A percentile compares a stretch with the other conserved stretches of the same genome.
Evolutionary conservation across 2,329 filamentous ascomycete genomes (phyloP).

Genomic region (Escovopsis sp.): DNA sequence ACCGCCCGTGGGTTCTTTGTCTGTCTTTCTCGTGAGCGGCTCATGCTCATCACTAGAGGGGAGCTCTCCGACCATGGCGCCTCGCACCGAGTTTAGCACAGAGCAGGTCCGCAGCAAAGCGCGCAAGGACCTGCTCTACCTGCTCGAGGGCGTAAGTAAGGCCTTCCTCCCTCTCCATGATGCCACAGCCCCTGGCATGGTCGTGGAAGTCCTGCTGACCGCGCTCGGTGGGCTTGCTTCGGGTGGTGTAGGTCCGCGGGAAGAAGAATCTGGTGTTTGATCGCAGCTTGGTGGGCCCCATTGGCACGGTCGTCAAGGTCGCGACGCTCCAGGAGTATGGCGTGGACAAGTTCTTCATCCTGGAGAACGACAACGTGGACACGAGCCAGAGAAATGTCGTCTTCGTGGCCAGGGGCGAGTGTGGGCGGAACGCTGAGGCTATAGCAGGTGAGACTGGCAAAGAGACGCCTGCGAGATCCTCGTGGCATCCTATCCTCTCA

Average conservation of each 20-base stretch:
- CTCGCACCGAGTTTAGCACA: conserved; percentile 55
- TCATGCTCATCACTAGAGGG: not conserved
- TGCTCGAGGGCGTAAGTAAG: conserved; percentile 83
- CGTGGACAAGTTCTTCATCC: conserved; percentile 91
- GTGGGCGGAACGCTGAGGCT: conserved; percentile 63
- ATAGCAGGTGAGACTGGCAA: conserved; percentile 61
- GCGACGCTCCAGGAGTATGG: conserved; percentile 93
- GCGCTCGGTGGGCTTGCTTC: not conserved
- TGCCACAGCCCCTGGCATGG: too few species aligned
- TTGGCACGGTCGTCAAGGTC: conserved; percentile 88
- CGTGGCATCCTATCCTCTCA: not conserved
- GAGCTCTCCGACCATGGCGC: conserved; percentile 40
- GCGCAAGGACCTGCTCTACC: conserved; percentile 73
- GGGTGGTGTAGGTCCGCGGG: conserved; percentile 61
- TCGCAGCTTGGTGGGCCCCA: conserved; percentile 72
- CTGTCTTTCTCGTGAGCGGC: too few species aligned
- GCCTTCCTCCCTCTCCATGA: conserved; percentile 11
- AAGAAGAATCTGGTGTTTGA: conserved; percentile 98
- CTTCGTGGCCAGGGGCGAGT: conserved; percentile 85
- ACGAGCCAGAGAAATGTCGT: conserved; percentile 89
- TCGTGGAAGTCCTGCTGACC: conserved; percentile 6
- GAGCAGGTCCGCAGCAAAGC: conserved; percentile 68
- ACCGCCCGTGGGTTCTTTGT: not conserved
- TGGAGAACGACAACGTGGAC: conserved; percentile 92
- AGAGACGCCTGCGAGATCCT: not conserved